phyloP scores from a whole-genome alignment of 2,329 filamentous ascomycete genomes.

The Xylaria hypoxylon region DNA sequence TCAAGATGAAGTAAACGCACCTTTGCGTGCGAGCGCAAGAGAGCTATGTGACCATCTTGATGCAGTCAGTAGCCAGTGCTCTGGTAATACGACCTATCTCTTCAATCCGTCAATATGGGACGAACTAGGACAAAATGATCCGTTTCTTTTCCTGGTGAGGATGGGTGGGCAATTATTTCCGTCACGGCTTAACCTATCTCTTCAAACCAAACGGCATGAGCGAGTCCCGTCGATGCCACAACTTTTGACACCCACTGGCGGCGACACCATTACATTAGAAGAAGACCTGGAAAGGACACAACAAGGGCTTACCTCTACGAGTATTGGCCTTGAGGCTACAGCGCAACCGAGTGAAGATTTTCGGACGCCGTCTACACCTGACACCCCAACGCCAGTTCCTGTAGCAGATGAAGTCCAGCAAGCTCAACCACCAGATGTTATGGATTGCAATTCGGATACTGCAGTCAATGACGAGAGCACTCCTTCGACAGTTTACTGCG shows the following conservation, averaged over 20 bases:
- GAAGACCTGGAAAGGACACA: neutral
- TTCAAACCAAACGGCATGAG: neutral
- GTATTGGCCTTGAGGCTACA: neutral
- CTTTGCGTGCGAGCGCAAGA: slow-evolving; percentile 3
- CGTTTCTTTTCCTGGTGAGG: neutral
- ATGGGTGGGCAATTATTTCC: neutral
- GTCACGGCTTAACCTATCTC: too few species aligned
- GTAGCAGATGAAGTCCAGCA: too few species aligned
- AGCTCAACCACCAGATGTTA: too few species aligned
- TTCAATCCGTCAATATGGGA: neutral
- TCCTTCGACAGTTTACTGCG: neutral
- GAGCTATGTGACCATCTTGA: slow-evolving; percentile 5
- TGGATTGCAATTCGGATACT: neutral
- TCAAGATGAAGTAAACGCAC: neutral
- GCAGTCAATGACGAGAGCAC: neutral
- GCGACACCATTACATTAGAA: neutral
- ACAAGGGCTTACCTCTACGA: neutral
- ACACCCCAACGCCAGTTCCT: neutral
- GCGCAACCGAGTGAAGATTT: neutral
- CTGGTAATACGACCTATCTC: neutral
- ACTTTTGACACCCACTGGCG: neutral
- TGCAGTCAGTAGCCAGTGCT: neutral
- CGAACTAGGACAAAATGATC: neutral
- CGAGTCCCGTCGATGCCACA: neutral
- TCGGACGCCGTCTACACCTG: neutral